Conservation (phyloP, 805 yeast species). For the Peterozyma xylosa region DNA sequence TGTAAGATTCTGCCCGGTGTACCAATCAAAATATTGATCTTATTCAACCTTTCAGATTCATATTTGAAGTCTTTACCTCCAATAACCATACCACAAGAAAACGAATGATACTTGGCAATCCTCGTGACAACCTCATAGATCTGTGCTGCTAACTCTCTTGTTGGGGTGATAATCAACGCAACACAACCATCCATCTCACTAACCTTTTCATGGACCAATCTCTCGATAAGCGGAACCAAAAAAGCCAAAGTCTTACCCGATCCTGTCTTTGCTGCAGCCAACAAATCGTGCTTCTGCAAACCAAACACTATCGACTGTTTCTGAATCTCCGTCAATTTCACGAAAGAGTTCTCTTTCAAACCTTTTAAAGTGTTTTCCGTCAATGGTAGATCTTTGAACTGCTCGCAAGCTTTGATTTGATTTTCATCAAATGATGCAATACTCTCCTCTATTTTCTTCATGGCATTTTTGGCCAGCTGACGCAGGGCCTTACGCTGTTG, state of each 20-base stretch:
- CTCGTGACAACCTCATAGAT: conserved; percentile 81
- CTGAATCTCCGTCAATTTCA: conserved; percentile 82
- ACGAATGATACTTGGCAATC: conserved; percentile 65
- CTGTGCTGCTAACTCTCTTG: conserved; percentile 87
- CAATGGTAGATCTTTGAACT: conserved; percentile 75
- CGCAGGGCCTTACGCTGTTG: conserved; percentile 20
- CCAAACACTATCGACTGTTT: conserved; percentile 68
- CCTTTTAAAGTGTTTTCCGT: conserved; percentile 62
- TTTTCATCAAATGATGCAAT: conserved; percentile 48
- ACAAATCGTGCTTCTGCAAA: conserved; percentile 67
- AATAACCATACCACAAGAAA: conserved; percentile 86
- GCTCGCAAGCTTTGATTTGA: conserved; percentile 25
- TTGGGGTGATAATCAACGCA: conserved; percentile 84
- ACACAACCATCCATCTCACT: conserved; percentile 84
- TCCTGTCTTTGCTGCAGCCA: conserved; percentile 87
- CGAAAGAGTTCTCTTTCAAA: conserved; percentile 68
- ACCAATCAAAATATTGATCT: conserved; percentile 77
- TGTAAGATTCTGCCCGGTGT: conserved; percentile 90
- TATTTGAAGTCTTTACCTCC: conserved; percentile 87
- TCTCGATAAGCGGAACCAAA: conserved; percentile 71
- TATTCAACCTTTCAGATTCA: conserved; percentile 73
- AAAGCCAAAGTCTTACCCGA: conserved; percentile 90
- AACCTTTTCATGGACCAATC: conserved; percentile 62
- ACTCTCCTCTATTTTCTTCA: conserved; percentile 36
- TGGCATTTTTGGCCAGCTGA: conserved; percentile 23